These are phyloP conservation scores for Pseudocercospora crystallina DNA, from an alignment of 2,329 filamentous ascomycete species.

Conservation along the genomic window DNA sequence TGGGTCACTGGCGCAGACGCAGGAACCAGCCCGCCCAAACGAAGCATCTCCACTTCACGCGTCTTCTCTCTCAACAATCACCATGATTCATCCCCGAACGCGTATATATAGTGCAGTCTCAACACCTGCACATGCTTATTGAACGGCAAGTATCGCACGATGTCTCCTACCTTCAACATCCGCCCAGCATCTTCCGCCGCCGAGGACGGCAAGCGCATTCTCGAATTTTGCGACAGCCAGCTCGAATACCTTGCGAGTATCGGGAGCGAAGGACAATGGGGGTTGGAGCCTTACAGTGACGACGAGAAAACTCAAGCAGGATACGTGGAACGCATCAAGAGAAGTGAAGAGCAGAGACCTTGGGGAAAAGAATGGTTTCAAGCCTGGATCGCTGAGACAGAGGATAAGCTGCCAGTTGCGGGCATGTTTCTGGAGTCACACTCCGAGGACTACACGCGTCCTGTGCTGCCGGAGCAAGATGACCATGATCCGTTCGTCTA, in stretches of 20 bases:
- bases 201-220: constrained; percentile 13
- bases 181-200: constrained; percentile 8
- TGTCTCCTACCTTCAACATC: constrained; percentile 4
- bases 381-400: constrained; percentile 10
- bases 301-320: constrained; percentile 2
- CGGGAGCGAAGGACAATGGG: constrained; percentile 14
- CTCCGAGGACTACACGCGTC: constrained; percentile 29
- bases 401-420: constrained; percentile 7
- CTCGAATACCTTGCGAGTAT: constrained; percentile 10
- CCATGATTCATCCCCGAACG: too few relatives aligned
- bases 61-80: too few relatives aligned
- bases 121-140: too few relatives aligned
- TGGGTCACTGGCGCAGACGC: too few relatives aligned
- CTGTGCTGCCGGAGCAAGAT: constrained; percentile 63
- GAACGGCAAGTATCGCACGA: not conserved
- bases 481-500: constrained; percentile 10
- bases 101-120: too few relatives aligned
- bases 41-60: too few relatives aligned
- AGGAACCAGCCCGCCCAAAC: too few relatives aligned
- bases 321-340: constrained; percentile 4
- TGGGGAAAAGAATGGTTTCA: constrained; percentile 10
- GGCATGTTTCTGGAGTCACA: constrained; percentile 12
- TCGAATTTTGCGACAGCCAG: constrained; percentile 13
- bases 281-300: not conserved
- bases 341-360: constrained; percentile 5